Percentiles rank a stretch among this genome's conserved stretches.
Evolutionary conservation across 2,329 filamentous ascomycete genomes (phyloP).

Genomic region (Thelonectria blattea): DNA sequence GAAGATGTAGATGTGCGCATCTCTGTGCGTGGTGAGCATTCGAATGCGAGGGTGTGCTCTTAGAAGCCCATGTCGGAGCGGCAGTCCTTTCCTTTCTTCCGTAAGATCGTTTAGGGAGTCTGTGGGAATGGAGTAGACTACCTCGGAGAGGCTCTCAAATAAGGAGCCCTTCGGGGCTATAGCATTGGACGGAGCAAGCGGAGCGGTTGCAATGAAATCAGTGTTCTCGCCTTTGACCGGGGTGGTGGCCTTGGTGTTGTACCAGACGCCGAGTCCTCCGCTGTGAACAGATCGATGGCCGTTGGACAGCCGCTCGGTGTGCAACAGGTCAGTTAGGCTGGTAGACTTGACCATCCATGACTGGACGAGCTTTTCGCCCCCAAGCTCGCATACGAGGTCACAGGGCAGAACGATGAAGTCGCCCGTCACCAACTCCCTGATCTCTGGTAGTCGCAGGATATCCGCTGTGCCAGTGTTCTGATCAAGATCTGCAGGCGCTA

Average conservation of each 20-base stretch:
- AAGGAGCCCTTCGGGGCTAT: conserved; percentile 62
- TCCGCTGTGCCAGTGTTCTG: conserved; percentile 90
- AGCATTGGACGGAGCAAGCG: conserved; percentile 62
- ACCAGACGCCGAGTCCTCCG: conserved; percentile 89
- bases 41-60: conserved; percentile 76
- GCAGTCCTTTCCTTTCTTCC: conserved; percentile 75
- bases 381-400: conserved; percentile 89
- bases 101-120: conserved; percentile 86
- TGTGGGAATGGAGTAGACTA: conserved; percentile 87
- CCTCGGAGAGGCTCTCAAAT: conserved; percentile 71
- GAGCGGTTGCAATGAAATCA: conserved; percentile 84
- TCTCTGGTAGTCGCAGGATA: conserved; percentile 82
- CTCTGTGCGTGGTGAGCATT: conserved; percentile 83
- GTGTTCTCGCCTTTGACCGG: conserved; percentile 89
- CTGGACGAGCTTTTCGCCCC: conserved; percentile 81
- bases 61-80: conserved; percentile 78
- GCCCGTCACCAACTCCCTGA: conserved; percentile 76
- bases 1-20: conserved; percentile 94
- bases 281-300: conserved; percentile 56
- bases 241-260: conserved; percentile 78
- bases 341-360: conserved; percentile 89
- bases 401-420: conserved; percentile 94
- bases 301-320: conserved; percentile 50
- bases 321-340: conserved; percentile 68
- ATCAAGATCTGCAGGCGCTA: conserved; percentile 77